Evolutionary conservation across 176 grass and related monocot species (phyloP), one percentile per base, ranked within the genome.

Genomic region (Aegilops tauschii): DNA sequence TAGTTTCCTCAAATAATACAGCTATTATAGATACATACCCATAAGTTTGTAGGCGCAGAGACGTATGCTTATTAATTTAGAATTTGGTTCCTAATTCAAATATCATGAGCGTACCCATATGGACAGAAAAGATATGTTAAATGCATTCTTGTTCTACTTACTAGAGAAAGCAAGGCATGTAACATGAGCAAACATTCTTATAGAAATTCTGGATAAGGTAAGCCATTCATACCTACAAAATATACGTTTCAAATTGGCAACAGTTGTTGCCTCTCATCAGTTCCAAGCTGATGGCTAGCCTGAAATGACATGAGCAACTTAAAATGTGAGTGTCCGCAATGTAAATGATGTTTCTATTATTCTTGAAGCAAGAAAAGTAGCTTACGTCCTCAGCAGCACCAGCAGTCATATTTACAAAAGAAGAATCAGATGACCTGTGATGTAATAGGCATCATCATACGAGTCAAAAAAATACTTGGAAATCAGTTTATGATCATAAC

Each of bases 361-460:
- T 45, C 78, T 27, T 77, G 68, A 80, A 42, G 4, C 11, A 75
- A 87, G 65, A 12, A 9, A 9, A 64, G 81, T 14, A 29, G 74
- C 81, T 84, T 91, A 98, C 97, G 88, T 96, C 97, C 68, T 88
- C 97, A 85, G 92, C 73, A 37, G 97, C 94, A 69, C 94, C 92
- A 91, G 94, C 92, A 93, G 97, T 90, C 93, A 98, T 96, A 89
- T 98, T 96, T 91, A 96, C 86, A 88, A 98, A 98, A 88, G 96
- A 92, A 88, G 92, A 92, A 68, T 98, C 97, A 32, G 91, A 79
- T 65, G 88, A 91, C 82, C 97, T 98, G 88, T 88, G 65, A 88
- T 78, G 44, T 37, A 81, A 37, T 4, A 87, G 74, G 39, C 17
- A 44, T 50, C 17, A 44, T 50, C 13, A 34, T 49, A 84, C 31